These are phyloP conservation scores for Mangifera indica DNA, from an alignment of 345 rosid genomes.

Conservation along the genomic window DNA sequence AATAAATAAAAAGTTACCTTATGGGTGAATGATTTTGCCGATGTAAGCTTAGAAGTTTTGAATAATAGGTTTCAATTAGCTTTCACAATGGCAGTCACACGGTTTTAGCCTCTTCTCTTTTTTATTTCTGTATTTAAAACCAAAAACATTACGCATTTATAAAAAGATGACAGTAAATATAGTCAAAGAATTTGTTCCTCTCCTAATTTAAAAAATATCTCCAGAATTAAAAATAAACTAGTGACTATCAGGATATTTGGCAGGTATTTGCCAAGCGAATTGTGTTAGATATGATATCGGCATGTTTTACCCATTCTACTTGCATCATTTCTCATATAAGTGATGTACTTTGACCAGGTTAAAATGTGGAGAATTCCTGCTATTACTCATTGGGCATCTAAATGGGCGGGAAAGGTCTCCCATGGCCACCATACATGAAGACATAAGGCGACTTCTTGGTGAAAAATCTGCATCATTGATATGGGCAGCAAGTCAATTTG, in stretches of 20 bases:
- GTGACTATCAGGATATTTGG: background rate
- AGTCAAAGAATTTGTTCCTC: background rate
- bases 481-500: conserved; percentile 98
- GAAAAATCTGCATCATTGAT: conserved; percentile 90
- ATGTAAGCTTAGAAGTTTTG: background rate
- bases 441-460: conserved; percentile 80
- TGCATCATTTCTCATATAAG: background rate
- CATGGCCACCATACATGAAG: conserved; percentile 81
- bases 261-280: background rate
- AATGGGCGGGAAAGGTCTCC: conserved; percentile 79
- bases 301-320: background rate
- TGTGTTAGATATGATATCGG: background rate
- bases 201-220: background rate
- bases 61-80: background rate
- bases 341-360: conserved; percentile 39
- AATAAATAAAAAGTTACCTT: background rate
- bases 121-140: no score
- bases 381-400: conserved; percentile 82
- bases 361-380: conserved; percentile 95
- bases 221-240: background rate
- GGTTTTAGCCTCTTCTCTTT: background rate
- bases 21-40: background rate
- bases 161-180: background rate
- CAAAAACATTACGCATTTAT: background rate
- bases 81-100: background rate